Conservation (phyloP, 2,329 filamentous ascomycete species). For the Ceratocystiopsis minuta region DNA sequence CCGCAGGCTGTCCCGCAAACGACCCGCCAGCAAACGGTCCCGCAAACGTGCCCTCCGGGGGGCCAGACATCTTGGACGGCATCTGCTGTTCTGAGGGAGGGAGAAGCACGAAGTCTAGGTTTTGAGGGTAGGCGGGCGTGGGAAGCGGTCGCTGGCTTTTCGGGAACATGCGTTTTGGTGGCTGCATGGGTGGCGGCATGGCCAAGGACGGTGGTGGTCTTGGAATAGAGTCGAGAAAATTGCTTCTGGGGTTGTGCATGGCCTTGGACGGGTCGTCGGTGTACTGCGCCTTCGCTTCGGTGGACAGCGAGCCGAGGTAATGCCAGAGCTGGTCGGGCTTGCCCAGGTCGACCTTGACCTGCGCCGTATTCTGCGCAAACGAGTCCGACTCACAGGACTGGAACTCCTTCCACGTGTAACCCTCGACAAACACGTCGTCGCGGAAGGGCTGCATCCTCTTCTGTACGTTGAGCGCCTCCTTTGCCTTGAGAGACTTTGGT, state of each 20-base stretch:
- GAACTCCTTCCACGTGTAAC: conserved; percentile 66
- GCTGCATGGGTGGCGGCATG: conserved; percentile 2
- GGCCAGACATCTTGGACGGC: no score
- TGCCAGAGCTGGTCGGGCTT: conserved; percentile 69
- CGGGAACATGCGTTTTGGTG: background rate
- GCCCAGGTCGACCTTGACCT: conserved; percentile 52
- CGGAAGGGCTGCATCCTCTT: conserved; percentile 44
- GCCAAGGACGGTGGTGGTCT: conserved; percentile 15
- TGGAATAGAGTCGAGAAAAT: conserved; percentile 53
- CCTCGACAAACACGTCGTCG: conserved; percentile 48
- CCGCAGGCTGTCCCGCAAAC: no score
- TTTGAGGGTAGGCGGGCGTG: background rate
- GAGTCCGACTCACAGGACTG: conserved; percentile 34
- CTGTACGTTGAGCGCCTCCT: conserved; percentile 50
- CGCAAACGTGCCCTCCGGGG: no score
- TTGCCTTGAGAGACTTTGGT: conserved; percentile 42
- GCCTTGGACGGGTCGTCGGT: conserved; percentile 51
- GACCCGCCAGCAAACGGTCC: no score
- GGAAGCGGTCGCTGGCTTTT: background rate
- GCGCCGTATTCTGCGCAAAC: conserved; percentile 30
- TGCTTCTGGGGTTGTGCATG: conserved; percentile 49
- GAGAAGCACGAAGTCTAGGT: background rate
- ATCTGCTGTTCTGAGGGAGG: no score
- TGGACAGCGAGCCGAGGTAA: conserved; percentile 73
- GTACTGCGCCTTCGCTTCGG: conserved; percentile 80